Evolutionary conservation across 345 rosid genomes (phyloP).

Genomic region (Salix dunnii): DNA sequence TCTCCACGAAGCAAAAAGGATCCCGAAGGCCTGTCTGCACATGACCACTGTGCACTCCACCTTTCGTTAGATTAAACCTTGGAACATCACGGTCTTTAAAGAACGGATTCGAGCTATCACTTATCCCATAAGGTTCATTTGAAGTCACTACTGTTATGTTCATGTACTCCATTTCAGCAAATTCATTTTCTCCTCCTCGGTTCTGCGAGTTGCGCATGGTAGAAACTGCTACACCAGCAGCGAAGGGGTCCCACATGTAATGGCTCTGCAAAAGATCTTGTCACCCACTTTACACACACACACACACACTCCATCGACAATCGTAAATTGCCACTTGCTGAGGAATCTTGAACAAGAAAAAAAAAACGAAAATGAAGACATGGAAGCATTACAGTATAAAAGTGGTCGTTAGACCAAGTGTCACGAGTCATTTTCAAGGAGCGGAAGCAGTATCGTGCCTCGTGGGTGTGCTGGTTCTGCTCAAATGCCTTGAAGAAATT

Average conservation of each 20-base stretch:
- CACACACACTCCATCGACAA: too few relatives aligned
- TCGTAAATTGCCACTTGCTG: too few relatives aligned
- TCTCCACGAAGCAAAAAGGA: slow-evolving; percentile 51
- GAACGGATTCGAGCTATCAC: slow-evolving; percentile 79
- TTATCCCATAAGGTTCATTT: slow-evolving; percentile 60
- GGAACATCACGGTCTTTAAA: slow-evolving; percentile 56
- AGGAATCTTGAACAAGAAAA: not conserved
- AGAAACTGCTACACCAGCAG: slow-evolving; percentile 76
- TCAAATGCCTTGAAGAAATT: slow-evolving; percentile 62
- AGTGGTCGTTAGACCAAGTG: slow-evolving; percentile 57
- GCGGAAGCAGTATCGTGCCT: slow-evolving; percentile 72
- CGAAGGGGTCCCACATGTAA: slow-evolving; percentile 95
- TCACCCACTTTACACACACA: too few relatives aligned
- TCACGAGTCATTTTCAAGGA: slow-evolving; percentile 72
- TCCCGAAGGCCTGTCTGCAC: slow-evolving; percentile 70
- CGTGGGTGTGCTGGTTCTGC: slow-evolving; percentile 53
- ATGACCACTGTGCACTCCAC: slow-evolving; percentile 86
- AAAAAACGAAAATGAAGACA: too few relatives aligned
- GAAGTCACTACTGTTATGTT: slow-evolving; percentile 83
- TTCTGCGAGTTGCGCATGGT: slow-evolving; percentile 45
- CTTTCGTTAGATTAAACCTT: slow-evolving; percentile 49
- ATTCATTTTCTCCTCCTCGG: slow-evolving; percentile 54
- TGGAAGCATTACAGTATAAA: slow-evolving; percentile 43
- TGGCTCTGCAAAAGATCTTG: slow-evolving; percentile 48
- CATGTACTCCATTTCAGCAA: slow-evolving; percentile 83